These are phyloP conservation scores for Aspergillus oerlinghausenensis DNA, from an alignment of 2,329 filamentous ascomycete genomes.

Conservation along the genomic window DNA sequence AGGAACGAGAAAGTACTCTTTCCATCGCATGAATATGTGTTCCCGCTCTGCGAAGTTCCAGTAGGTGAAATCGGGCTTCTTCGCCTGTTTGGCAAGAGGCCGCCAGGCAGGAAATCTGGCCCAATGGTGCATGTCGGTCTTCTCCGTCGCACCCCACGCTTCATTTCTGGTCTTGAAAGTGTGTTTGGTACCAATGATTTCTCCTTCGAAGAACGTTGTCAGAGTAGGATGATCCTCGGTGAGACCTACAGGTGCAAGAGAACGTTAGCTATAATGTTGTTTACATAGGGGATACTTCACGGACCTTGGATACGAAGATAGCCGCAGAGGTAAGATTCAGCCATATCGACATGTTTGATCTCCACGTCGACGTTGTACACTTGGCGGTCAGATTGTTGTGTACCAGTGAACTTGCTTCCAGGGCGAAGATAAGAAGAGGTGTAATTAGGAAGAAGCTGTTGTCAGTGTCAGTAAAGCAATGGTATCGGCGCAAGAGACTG, in stretches of 20 bases:
- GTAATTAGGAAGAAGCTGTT: conserved; percentile 69
- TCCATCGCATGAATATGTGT: conserved; percentile 98
- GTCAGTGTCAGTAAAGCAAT: conserved; percentile 16
- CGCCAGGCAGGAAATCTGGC: conserved; percentile 81
- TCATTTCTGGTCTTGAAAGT: conserved; percentile 87
- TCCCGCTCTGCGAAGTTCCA: conserved; percentile 73
- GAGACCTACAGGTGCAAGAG: conserved; percentile 55
- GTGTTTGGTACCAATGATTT: conserved; percentile 94
- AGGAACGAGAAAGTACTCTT: conserved; percentile 94
- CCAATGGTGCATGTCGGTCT: conserved; percentile 92
- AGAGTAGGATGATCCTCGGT: conserved; percentile 96
- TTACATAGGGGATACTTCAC: conserved; percentile 11
- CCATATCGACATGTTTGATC: conserved; percentile 92
- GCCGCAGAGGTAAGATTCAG: conserved; percentile 89
- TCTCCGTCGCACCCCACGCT: conserved; percentile 86
- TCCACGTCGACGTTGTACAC: conserved; percentile 95
- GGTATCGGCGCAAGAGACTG: conserved; percentile 1
- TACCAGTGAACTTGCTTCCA: conserved; percentile 83
- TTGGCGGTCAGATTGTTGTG: conserved; percentile 87
- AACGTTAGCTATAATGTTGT: conserved; percentile 6
- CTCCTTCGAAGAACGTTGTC: conserved; percentile 96
- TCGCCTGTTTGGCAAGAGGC: conserved; percentile 64
- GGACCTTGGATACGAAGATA: conserved; percentile 92
- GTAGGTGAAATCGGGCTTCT: conserved; percentile 54
- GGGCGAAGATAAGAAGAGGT: conserved; percentile 81